Conservation (phyloP, 768 basidiomycete genomes). For the Mycena amicta region DNA sequence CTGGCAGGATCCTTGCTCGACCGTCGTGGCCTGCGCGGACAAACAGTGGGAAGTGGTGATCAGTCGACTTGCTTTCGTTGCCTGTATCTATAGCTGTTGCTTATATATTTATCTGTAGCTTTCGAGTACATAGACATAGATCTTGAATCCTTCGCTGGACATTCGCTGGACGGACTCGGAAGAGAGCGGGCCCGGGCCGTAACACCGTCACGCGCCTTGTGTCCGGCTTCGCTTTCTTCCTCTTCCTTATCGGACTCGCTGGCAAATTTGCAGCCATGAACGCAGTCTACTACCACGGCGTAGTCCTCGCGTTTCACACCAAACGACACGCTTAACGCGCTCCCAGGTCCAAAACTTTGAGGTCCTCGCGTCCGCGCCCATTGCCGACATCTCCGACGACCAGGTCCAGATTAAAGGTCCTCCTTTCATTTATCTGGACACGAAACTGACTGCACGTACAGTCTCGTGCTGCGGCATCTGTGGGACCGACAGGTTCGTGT, state of each 20-base stretch:
- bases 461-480: slow-evolving; percentile 43
- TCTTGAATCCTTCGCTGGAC: not conserved
- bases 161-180: too few species aligned
- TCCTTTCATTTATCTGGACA: not conserved
- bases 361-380: slow-evolving; percentile 47
- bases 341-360: slow-evolving; percentile 42
- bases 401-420: slow-evolving; percentile 63
- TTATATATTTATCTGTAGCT: slow-evolving; percentile 1
- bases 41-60: slow-evolving; percentile 5
- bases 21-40: slow-evolving; percentile 14
- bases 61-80: not conserved
- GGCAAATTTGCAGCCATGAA: too few species aligned
- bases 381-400: slow-evolving; percentile 55
- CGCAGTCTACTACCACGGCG: slow-evolving; percentile 51
- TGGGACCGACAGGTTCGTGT: slow-evolving; percentile 66
- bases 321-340: not conserved
- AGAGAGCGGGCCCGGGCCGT: not conserved
- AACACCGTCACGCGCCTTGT: not conserved
- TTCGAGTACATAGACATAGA: not conserved
- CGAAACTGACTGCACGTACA: slow-evolving; percentile 35
- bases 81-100: slow-evolving; percentile 1
- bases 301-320: slow-evolving; percentile 30
- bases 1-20: slow-evolving; percentile 32
- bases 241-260: not conserved
- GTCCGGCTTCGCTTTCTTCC: not conserved